Base-by-base conservation (phyloP, 768 basidiomycete genomes). In the Tricholoma hemisulphureum region DNA sequence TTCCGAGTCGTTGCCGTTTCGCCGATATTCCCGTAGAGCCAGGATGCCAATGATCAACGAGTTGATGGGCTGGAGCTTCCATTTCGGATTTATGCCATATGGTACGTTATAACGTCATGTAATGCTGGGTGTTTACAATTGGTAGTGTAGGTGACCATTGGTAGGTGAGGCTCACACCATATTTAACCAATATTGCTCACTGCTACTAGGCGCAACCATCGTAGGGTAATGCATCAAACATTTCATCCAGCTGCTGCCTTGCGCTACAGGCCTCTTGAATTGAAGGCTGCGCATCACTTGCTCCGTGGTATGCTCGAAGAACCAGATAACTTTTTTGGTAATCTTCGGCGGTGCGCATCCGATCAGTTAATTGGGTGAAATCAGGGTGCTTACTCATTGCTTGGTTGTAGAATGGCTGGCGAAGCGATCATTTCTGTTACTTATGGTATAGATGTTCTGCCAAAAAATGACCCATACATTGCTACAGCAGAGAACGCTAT, bases 301-400 rank as follows among this genome's bases (percentile, higher is more conserved):
- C 67, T 79, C 37, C 63, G 64, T 11, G 67, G 64, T 14, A 65
- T 80, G 18, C 49, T 75, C 14, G 67, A 70, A 6, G 61, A 64
- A 11, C 73, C 76, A 23, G 68, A 73, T 2, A 65, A 68, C 53
- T 65, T 74, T 20, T 55, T 69, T 8, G 67, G 68, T 10, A 74
- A 75, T 34, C 59, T 78, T 29, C 67, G 68, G 37, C 70, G 74
- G 79, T 75, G 60, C 10, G 70, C 70, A 41, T 53, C 61, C 20
- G n/a, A n/a, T n/a, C n/a, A 54, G 50, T 31, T 29, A 31, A 51
- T 51, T 35, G 29, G 18, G 9, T 10, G 14, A 31, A 34, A 18
- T 31, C 51, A 21, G 20, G 51, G 35, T 18, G 13, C n/a, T 23
- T 20, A 21, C 35, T 32, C 3, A 6, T 46, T 43, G 50, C 31